phyloP scores from a whole-genome alignment of 495 filamentous ascomycete species.

The Penicillium parvum region DNA sequence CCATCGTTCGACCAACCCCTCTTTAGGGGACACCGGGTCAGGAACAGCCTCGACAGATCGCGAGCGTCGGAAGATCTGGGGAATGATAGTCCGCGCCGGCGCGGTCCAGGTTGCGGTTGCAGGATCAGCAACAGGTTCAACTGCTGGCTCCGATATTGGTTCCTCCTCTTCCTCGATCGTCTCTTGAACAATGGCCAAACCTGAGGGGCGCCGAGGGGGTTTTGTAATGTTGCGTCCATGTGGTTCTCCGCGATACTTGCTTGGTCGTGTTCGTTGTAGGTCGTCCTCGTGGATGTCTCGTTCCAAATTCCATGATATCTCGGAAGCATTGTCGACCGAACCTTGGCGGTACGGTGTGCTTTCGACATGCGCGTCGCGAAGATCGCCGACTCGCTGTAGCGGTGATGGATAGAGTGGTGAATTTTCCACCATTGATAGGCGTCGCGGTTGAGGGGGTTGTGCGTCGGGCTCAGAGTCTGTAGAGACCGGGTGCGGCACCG shows the following conservation, averaged over 20 bases:
- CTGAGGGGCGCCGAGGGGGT: slow-evolving; percentile 41
- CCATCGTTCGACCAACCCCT: slow-evolving; percentile 8
- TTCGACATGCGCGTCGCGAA: slow-evolving; percentile 3
- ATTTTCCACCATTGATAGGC: slow-evolving; percentile 17
- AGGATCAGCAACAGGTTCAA: neutral
- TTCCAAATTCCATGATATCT: slow-evolving; percentile 38
- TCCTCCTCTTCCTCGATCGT: slow-evolving; percentile 34
- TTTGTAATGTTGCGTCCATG: slow-evolving; percentile 37
- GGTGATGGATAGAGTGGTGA: slow-evolving; percentile 34
- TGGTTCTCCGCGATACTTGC: slow-evolving; percentile 17
- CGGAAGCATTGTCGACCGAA: slow-evolving; percentile 35
- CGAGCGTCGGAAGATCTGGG: slow-evolving; percentile 6
- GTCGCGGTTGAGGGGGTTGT: slow-evolving; percentile 20
- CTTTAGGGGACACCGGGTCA: neutral
- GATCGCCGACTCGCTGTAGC: slow-evolving; percentile 19
- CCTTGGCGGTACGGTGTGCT: slow-evolving; percentile 25
- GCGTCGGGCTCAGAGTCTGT: slow-evolving; percentile 30
- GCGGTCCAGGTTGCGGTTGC: slow-evolving; percentile 13
- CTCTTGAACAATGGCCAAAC: slow-evolving; percentile 28
- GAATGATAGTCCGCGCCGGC: slow-evolving; percentile 27
- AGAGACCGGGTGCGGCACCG: slow-evolving; percentile 34
- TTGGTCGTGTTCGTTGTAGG: slow-evolving; percentile 33
- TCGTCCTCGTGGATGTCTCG: slow-evolving; percentile 42
- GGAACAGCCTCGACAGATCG: neutral
- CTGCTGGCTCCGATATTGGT: slow-evolving; percentile 2